Evolutionary conservation across 805 yeast genomes (phyloP).

Genomic region (Candida orba): DNA sequence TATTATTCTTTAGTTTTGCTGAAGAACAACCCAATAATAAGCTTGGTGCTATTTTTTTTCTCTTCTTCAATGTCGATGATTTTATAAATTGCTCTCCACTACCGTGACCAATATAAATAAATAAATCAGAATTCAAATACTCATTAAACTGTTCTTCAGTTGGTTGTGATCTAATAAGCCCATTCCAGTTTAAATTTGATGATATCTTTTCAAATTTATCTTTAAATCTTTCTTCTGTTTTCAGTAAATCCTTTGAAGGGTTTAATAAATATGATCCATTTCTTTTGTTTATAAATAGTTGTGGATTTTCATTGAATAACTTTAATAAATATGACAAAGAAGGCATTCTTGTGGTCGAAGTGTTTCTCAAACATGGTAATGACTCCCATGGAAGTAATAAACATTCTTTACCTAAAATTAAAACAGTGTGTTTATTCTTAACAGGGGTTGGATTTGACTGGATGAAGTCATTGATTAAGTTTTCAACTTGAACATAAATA

Average conservation of each 20-base stretch:
- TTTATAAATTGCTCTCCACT: conserved; percentile 85
- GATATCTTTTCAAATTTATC: conserved; percentile 30
- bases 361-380: conserved; percentile 42
- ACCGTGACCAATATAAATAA: conserved; percentile 89
- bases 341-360: conserved; percentile 71
- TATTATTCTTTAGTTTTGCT: conserved; percentile 52
- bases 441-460: conserved; percentile 7
- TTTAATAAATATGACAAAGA: conserved; percentile 42
- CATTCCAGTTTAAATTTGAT: conserved; percentile 37
- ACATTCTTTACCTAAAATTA: conserved; percentile 62
- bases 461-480: conserved; percentile 32
- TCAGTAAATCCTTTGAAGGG: conserved; percentile 69
- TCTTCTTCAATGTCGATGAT: conserved; percentile 42
- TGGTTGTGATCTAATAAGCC: conserved; percentile 51
- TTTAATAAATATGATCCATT: conserved; percentile 63
- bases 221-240: conserved; percentile 57
- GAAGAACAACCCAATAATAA: conserved; percentile 89
- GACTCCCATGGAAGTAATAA: conserved; percentile 90
- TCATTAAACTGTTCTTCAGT: conserved; percentile 42
- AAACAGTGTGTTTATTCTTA: conserved; percentile 46
- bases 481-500: conserved; percentile 45
- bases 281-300: conserved; percentile 17
- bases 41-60: conserved; percentile 44
- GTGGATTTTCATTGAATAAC: conserved; percentile 23
- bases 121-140: conserved; percentile 41